Evolutionary conservation across 441 rosid species (phyloP).

Genomic region (Corymbia citriodora): DNA sequence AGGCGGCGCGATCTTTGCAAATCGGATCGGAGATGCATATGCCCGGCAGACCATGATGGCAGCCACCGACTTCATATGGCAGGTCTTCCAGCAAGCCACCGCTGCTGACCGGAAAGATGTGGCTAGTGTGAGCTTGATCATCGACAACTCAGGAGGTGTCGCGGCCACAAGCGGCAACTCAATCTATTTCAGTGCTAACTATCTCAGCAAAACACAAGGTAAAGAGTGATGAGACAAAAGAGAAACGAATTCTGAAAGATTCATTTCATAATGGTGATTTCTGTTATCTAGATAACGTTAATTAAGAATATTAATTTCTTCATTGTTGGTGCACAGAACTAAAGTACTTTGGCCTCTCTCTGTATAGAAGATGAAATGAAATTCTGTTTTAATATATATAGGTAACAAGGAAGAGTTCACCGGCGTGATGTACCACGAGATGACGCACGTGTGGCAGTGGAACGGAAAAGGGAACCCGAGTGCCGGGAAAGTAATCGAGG

Average conservation of each 20-base stretch:
- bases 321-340: background rate
- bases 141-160: background rate
- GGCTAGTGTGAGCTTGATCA: background rate
- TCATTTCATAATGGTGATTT: background rate
- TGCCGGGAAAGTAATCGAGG: slow-evolving; percentile 12
- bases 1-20: background rate
- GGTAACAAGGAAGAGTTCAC: slow-evolving; percentile 20
- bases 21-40: background rate
- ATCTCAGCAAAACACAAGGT: slow-evolving; percentile 8
- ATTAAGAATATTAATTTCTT: background rate
- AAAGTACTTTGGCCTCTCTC: background rate
- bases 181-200: slow-evolving; percentile 16
- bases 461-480: background rate
- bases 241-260: background rate
- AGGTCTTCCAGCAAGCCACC: background rate
- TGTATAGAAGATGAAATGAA: background rate
- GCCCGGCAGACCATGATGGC: background rate
- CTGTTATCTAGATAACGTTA: background rate
- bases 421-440: slow-evolving; percentile 39
- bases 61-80: background rate
- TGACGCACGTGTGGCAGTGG: slow-evolving; percentile 28
- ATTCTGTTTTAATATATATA: background rate
- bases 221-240: background rate
- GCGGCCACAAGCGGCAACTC: background rate
- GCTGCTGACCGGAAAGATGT: background rate